Evolutionary conservation across 306 rosid species (phyloP), one percentile per base, ranked within the genome.

Genomic region (Parietaria judaica): DNA sequence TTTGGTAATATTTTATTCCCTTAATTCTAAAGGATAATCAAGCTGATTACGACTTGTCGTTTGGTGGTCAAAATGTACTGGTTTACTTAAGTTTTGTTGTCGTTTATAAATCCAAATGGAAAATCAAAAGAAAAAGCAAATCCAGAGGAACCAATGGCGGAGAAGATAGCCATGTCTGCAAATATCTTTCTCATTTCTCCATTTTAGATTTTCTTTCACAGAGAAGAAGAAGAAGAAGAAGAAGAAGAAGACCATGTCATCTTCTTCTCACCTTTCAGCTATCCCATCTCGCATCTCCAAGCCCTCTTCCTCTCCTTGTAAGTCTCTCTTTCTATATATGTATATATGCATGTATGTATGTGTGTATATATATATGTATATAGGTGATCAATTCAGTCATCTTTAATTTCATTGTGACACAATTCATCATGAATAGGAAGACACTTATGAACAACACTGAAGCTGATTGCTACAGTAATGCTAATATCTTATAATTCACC

Each of bases 221-320:
- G 11, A n/a, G n/a, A n/a, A n/a, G n/a, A n/a, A n/a, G n/a, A 23
- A 9, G 37, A 15, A 7, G 35, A 14, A 45, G 23, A 3, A 17
- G 1, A 0, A 49, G 6, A 23, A 65, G 48, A 58, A 52, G 67
- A 67, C 1, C 58, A 76, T 80, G 85, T 68, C 82, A 5, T 73
- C 82, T 15, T 76, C 78, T 65, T 74, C 82, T 67, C 82, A 73
- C 45, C 82, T 74, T 64, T 77, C 82, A 1, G 82, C 80, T 59
- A 71, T 81, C 39, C 86, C 82, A 3, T 74, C 39, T 9, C 80
- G 80, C 17, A 58, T 72, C 3, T 64, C 77, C 3, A 51, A 36
- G 57, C 54, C 75, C 41, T 60, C 76, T 38, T 47, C 70, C 51
- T 60, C 35, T 59, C 66, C 37, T 69, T 36, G 86, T 81, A 34